These are phyloP conservation scores for Chaetothyriales sp. DNA, from an alignment of 2,329 filamentous ascomycete genomes.

Conservation along the genomic window DNA sequence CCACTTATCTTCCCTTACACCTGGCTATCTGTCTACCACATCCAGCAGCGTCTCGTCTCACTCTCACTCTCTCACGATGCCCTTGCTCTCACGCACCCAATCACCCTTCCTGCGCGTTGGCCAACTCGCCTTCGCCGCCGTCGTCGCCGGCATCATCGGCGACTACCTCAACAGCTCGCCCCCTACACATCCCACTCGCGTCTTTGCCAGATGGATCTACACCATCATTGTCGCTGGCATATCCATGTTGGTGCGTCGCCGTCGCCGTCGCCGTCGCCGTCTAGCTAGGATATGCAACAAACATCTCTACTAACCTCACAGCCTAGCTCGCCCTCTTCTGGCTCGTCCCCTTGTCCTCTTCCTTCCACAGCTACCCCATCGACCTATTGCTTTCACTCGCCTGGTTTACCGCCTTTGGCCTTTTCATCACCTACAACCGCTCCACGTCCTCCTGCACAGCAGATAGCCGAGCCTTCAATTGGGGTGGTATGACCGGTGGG, in stretches of 20 bases:
- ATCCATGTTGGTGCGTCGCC: conserved; percentile 39
- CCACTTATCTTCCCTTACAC: no score
- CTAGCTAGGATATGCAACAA: no score
- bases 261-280: no score
- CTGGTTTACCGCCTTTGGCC: conserved; percentile 58
- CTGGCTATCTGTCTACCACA: no score
- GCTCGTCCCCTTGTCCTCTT: conserved; percentile 55
- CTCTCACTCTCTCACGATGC: conserved; percentile 6
- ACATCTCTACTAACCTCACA: conserved; percentile 31
- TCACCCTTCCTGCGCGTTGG: conserved; percentile 46
- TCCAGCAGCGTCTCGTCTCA: no score
- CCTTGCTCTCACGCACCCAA: conserved; percentile 36
- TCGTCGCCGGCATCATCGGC: conserved; percentile 55
- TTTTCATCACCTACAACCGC: conserved; percentile 42
- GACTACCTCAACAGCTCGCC: conserved; percentile 42
- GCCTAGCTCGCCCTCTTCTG: conserved; percentile 48
- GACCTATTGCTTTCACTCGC: conserved; percentile 55
- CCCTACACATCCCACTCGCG: conserved; percentile 32
- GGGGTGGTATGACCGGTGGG: conserved; percentile 39
- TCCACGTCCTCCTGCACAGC: conserved; percentile 1
- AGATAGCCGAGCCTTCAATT: conserved; percentile 39
- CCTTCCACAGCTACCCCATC: conserved; percentile 57
- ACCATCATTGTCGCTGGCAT: conserved; percentile 57
- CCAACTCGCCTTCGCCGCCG: conserved; percentile 57
- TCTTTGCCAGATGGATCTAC: conserved; percentile 58